Evolutionary conservation across 2,329 filamentous ascomycete species (phyloP), one percentile per base, ranked within the genome.

Genomic region (Exophiala oligosperma): DNA sequence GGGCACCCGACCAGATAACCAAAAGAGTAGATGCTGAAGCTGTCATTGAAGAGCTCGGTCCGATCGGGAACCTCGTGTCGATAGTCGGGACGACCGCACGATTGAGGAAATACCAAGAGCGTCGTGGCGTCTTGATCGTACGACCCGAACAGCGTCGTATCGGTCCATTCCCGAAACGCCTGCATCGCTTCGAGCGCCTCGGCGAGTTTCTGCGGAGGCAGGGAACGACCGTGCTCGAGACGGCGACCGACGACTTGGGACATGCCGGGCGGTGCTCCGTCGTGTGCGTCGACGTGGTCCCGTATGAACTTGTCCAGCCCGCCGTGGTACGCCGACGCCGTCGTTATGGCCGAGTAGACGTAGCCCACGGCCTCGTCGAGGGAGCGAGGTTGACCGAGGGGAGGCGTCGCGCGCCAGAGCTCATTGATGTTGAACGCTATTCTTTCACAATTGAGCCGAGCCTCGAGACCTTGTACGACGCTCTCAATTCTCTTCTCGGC

Each of bases 131-230:
- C 60, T 40, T 57, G 52, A 40, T 66, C 62, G 41, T 60, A 62
- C 2, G 64, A 61, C 35, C 60, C 59, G 28, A 64, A 66, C n/a
- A 65, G 21, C 1, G 58, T 64, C 21, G 56, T 64, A 40, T 65
- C 59, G 4, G 56, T 58, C 79, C 79, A 82, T 7, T 70, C 62
- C 54, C 73, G 72, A 62, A 81, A 81, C 1, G 72, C 63, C 0
- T 79, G 80, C 61, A 82, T 83, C 66, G 82, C 81, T 4, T 71
- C 65, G 4, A 80, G 69, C 2, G 77, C 82, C 2, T 76, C 68
- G 0, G 76, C 72, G 0, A 79, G 67, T 0, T 72, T 71, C 2
- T 73, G 71, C 1, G 73, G 67, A 1, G 72, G 69, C 37, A 73
- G 71, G 1, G 70, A 72, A 35, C 77, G 74, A 2, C 76, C 79